phyloP scores from a whole-genome alignment of 2,329 filamentous ascomycete genomes.

The Fusarium fujikuroi region DNA sequence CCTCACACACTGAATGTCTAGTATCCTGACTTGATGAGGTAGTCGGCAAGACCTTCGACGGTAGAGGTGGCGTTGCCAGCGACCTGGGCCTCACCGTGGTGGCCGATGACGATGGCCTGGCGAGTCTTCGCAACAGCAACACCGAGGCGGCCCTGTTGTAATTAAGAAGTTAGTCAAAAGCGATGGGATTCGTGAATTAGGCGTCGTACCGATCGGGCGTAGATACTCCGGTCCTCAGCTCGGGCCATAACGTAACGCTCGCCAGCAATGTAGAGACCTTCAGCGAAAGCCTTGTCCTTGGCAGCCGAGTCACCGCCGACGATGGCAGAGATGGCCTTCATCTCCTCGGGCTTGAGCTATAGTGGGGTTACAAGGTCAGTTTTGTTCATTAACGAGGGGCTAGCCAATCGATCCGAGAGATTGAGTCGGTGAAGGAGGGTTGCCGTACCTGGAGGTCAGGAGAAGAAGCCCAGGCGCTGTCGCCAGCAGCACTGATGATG shows the following conservation, averaged over 20 bases:
- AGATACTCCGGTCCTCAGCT: constrained; percentile 81
- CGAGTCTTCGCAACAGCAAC: constrained; percentile 86
- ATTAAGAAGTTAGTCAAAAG: not conserved
- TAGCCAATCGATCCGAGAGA: not conserved
- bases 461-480: constrained; percentile 81
- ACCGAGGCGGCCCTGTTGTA: constrained; percentile 75
- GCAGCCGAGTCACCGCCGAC: constrained; percentile 58
- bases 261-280: constrained; percentile 80
- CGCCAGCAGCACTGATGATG: constrained; percentile 83
- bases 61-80: constrained; percentile 81
- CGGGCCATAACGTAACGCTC: constrained; percentile 82
- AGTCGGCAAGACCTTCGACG: constrained; percentile 86
- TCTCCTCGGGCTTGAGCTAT: constrained; percentile 62
- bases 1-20: constrained; percentile 55
- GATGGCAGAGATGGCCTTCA: constrained; percentile 67
- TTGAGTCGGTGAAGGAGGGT: not conserved
- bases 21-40: constrained; percentile 83
- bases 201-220: constrained; percentile 80
- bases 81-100: constrained; percentile 80
- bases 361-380: constrained; percentile 19
- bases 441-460: constrained; percentile 76
- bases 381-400: not conserved
- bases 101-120: constrained; percentile 87
- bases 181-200: not conserved
- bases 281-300: constrained; percentile 73